Conservation (phyloP, 2,329 filamentous ascomycete species). For the Tolypocladium endophyticum region DNA sequence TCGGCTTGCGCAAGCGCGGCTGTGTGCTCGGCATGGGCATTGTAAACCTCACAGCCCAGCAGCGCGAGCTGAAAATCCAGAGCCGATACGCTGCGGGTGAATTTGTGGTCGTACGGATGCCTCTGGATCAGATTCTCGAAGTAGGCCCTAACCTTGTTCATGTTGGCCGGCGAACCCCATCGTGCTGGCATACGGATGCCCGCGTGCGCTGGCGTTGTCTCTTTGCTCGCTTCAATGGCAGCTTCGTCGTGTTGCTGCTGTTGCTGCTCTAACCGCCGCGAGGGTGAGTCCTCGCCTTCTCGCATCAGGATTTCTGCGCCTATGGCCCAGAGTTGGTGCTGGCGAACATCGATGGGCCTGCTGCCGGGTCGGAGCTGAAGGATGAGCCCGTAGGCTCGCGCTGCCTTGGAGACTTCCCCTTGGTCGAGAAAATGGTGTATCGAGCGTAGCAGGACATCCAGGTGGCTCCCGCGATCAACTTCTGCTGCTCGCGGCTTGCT, state of each 20-base stretch:
- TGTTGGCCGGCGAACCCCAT: constrained; percentile 36
- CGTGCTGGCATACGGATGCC: constrained; percentile 4
- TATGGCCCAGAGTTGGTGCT: constrained; percentile 65
- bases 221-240: background rate
- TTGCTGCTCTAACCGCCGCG: background rate
- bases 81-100: constrained; percentile 50
- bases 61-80: constrained; percentile 74
- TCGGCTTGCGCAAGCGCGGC: constrained; percentile 22
- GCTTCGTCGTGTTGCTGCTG: background rate
- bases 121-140: constrained; percentile 71
- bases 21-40: constrained; percentile 51
- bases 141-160: constrained; percentile 43
- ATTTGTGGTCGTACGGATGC: constrained; percentile 56
- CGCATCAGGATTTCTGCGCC: constrained; percentile 77
- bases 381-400: constrained; percentile 65
- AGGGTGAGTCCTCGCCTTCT: constrained; percentile 26
- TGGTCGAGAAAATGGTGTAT: constrained; percentile 63
- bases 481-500: background rate
- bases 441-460: constrained; percentile 57
- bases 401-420: constrained; percentile 61
- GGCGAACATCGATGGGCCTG: constrained; percentile 54
- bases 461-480: constrained; percentile 30
- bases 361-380: constrained; percentile 38
- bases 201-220: background rate
- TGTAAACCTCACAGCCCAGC: constrained; percentile 72